phyloP scores from a whole-genome alignment of 2,329 filamentous ascomycete genomes.

The Hypoxylon sp. region DNA sequence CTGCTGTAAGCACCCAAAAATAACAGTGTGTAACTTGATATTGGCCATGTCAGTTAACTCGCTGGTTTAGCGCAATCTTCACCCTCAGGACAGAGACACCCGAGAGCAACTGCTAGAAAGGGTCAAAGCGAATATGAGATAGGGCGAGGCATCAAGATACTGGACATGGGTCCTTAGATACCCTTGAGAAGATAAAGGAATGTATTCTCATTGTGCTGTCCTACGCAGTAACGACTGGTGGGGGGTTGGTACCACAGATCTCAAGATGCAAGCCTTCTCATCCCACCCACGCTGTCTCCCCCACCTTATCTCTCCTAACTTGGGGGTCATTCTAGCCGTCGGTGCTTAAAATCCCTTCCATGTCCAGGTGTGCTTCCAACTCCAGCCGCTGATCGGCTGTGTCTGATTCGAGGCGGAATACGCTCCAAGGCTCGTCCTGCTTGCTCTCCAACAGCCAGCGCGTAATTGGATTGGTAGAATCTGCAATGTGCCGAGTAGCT shows the following conservation, averaged over 20 bases:
- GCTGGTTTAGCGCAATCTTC: conserved; percentile 65
- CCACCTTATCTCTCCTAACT: too few relatives aligned
- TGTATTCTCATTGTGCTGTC: too few relatives aligned
- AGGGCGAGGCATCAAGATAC: too few relatives aligned
- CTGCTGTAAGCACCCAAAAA: conserved; percentile 66
- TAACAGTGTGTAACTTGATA: background rate
- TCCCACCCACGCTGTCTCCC: too few relatives aligned
- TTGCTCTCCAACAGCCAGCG: background rate
- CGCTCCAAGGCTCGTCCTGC: background rate
- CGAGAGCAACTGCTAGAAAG: conserved; percentile 71
- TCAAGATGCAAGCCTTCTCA: too few relatives aligned
- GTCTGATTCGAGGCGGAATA: background rate
- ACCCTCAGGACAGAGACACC: conserved; percentile 65
- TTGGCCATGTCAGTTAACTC: conserved; percentile 15
- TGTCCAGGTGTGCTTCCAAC: background rate
- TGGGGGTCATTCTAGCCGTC: background rate
- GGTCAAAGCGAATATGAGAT: conserved; percentile 70
- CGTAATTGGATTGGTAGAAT: background rate
- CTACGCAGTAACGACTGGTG: too few relatives aligned
- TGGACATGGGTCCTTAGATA: too few relatives aligned
- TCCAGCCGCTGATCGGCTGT: background rate
- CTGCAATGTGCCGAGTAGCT: background rate
- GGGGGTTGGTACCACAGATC: too few relatives aligned
- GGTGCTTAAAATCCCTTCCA: background rate
- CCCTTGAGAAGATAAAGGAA: too few relatives aligned